Conservation (phyloP, 208 protist genomes). For the Trypanosoma platydactyli region DNA sequence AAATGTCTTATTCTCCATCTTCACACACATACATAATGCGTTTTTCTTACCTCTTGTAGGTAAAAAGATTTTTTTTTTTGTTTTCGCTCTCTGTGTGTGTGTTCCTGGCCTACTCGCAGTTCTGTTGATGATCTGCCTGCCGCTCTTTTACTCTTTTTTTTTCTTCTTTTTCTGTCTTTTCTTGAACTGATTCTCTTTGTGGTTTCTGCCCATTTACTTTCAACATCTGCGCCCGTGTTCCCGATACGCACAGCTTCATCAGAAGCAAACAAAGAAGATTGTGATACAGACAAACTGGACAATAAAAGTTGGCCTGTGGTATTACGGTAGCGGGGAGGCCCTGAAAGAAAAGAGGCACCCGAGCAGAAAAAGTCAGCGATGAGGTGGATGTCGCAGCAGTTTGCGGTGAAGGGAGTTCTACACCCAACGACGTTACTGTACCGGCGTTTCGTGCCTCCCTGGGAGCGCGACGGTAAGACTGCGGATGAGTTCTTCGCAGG, state of each 20-base stretch:
- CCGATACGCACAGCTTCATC: background rate
- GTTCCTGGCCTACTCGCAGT: no score
- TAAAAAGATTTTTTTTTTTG: constrained; percentile 2
- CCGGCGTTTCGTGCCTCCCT: constrained; percentile 84
- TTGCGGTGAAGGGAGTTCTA: constrained; percentile 5
- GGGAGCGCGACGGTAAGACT: constrained; percentile 80
- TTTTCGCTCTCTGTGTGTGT: no score
- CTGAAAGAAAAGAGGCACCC: background rate
- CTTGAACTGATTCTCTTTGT: background rate
- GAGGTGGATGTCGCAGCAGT: background rate
- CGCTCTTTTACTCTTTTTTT: background rate
- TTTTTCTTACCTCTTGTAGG: no score
- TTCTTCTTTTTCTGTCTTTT: background rate
- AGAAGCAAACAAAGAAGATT: background rate
- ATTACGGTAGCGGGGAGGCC: background rate
- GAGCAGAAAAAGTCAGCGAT: background rate
- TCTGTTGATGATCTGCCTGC: background rate
- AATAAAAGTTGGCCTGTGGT: background rate
- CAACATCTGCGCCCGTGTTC: background rate
- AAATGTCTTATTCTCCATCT: no score
- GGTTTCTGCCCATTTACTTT: no score
- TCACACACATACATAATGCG: no score
- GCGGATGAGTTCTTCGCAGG: constrained; percentile 81
- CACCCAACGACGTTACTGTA: background rate
- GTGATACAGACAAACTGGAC: background rate